Evolutionary conservation across 108 stramenopile genomes (phyloP).

Genomic region (Ochromonas danica): DNA sequence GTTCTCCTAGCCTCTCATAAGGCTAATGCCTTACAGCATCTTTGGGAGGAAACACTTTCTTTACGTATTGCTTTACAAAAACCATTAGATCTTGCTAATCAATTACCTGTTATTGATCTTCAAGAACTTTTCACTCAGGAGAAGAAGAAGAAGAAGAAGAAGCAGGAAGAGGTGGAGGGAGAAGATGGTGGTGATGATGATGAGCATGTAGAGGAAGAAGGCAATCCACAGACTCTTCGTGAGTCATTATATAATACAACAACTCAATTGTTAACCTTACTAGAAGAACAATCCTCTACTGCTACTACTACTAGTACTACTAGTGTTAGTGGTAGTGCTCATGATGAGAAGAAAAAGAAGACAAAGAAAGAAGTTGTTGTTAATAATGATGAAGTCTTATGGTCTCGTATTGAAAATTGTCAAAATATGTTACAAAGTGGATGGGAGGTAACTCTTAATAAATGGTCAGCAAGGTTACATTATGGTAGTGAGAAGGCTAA

Average conservation of each 20-base stretch:
- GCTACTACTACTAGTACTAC: not conserved
- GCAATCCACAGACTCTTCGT: too few relatives aligned
- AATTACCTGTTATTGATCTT: too few relatives aligned
- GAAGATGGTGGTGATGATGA: not conserved
- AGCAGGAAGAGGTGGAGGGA: too few relatives aligned
- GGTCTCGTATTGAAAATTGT: not conserved
- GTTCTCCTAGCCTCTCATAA: too few relatives aligned
- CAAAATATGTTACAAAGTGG: not conserved
- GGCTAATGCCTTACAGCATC: too few relatives aligned
- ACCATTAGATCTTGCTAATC: not conserved
- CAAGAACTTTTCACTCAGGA: too few relatives aligned
- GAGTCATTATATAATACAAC: not conserved
- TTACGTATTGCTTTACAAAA: conserved; percentile 9
- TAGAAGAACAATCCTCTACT: too few relatives aligned
- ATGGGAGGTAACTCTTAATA: not conserved
- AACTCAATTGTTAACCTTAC: not conserved
- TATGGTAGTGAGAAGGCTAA: not conserved
- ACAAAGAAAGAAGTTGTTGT: not conserved
- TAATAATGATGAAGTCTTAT: not conserved
- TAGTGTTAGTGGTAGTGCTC: not conserved
- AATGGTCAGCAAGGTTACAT: not conserved
- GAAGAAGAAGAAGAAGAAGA: too few relatives aligned
- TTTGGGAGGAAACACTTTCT: too few relatives aligned
- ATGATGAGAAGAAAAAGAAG: not conserved
- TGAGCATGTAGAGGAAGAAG: not conserved